Conservation (phyloP, 2,329 filamentous ascomycete species). For the Colletotrichum simmondsii region DNA sequence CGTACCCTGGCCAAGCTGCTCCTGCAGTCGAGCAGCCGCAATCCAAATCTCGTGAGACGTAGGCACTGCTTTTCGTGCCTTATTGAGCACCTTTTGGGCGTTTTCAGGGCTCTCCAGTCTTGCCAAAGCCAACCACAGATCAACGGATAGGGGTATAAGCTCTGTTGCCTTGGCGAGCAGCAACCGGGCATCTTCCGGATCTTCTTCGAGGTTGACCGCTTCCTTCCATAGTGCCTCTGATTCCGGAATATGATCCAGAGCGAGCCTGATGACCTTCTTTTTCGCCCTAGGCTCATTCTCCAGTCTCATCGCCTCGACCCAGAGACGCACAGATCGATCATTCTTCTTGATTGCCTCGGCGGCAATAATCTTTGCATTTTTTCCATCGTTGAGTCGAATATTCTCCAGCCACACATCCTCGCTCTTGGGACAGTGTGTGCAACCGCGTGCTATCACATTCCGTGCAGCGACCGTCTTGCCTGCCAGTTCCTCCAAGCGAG, state of each 20-base stretch:
- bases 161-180: constrained; percentile 95
- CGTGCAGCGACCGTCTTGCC: constrained; percentile 91
- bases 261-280: constrained; percentile 92
- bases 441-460: constrained; percentile 88
- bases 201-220: constrained; percentile 93
- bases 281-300: constrained; percentile 86
- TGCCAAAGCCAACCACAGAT: constrained; percentile 94
- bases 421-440: constrained; percentile 90
- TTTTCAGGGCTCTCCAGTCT: constrained; percentile 90
- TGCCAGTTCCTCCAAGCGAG: constrained; percentile 90
- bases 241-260: constrained; percentile 91
- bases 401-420: constrained; percentile 98
- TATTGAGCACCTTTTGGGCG: constrained; percentile 94
- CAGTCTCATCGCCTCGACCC: constrained; percentile 95
- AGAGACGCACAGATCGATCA: constrained; percentile 85
- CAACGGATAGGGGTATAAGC: constrained; percentile 91
- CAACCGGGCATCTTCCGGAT: constrained; percentile 86
- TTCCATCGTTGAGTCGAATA: constrained; percentile 89
- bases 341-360: constrained; percentile 94
- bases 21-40: constrained; percentile 89
- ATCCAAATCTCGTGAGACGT: constrained; percentile 98
- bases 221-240: constrained; percentile 99
- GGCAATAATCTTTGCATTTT: constrained; percentile 96
- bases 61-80: constrained; percentile 91
- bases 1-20: constrained; percentile 81